Conservation (phyloP, 208 protist genomes). For the Trypanosoma caninum region DNA sequence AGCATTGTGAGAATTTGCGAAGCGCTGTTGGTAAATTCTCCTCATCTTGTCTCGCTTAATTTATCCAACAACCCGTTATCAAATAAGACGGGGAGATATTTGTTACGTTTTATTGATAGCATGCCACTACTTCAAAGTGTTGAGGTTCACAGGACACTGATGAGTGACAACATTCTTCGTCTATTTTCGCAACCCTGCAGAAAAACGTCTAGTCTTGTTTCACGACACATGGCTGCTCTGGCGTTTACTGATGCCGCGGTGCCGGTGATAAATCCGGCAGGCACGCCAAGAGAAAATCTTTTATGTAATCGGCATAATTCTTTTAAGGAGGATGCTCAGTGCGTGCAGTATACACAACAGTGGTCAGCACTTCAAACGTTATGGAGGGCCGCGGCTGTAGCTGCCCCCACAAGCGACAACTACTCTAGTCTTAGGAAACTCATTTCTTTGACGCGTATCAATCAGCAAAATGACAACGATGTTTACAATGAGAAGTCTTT, state of each 20-base stretch:
- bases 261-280: not conserved
- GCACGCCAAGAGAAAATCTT: not conserved
- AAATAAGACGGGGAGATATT: conserved; percentile 17
- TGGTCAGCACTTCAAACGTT: conserved; percentile 23
- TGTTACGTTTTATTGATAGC: conserved; percentile 18
- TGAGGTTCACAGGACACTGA: conserved; percentile 22
- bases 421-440: conserved; percentile 16
- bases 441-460: conserved; percentile 1
- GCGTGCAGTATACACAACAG: not conserved
- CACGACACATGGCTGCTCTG: not conserved
- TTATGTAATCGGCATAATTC: not conserved
- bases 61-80: conserved; percentile 25
- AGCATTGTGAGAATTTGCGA: conserved; percentile 20
- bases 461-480: not conserved
- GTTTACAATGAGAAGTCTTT: too few relatives aligned
- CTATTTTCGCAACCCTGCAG: not conserved
- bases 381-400: conserved; percentile 19
- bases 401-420: conserved; percentile 10
- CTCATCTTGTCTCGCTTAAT: conserved; percentile 11
- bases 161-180: conserved; percentile 19
- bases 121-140: conserved; percentile 13
- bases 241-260: not conserved
- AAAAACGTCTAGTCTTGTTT: not conserved
- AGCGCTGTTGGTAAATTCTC: conserved; percentile 13
- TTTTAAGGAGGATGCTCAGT: not conserved